Evolutionary conservation across 1,284 basidiomycete genomes (phyloP).

Genomic region (Apiotrichum akiyoshidainum): DNA sequence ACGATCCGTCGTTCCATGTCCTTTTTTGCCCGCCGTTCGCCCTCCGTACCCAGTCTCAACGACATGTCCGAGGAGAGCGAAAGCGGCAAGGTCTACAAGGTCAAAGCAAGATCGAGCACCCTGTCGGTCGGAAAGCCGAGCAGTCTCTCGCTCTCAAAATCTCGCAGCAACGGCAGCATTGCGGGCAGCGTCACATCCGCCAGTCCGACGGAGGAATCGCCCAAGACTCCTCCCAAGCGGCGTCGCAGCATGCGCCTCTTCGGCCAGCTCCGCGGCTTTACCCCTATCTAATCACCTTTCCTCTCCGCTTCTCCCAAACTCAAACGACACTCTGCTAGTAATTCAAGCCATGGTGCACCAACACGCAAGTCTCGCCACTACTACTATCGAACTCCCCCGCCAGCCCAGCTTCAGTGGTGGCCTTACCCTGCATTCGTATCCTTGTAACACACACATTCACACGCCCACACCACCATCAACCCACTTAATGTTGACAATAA

Average conservation of each 20-base stretch:
- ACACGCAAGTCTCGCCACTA: neutral
- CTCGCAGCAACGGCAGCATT: neutral
- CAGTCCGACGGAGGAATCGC: neutral
- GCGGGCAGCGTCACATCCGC: neutral
- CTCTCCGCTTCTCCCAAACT: neutral
- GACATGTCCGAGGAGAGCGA: slow-evolving; percentile 4
- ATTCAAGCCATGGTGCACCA: neutral
- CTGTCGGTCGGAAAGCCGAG: neutral
- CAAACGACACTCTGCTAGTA: too few species aligned
- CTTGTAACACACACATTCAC: slow-evolving; percentile 3
- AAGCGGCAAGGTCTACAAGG: neutral
- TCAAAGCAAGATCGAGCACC: neutral
- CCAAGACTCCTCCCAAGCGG: slow-evolving; percentile 2
- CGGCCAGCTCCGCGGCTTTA: slow-evolving; percentile 18
- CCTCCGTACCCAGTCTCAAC: neutral
- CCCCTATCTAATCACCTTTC: slow-evolving; percentile 6
- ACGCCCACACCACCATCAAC: neutral
- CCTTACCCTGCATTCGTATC: slow-evolving; percentile 5
- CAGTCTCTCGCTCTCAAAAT: neutral
- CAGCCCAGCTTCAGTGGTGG: neutral
- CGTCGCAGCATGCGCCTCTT: slow-evolving; percentile 18
- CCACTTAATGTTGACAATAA: slow-evolving; percentile 4
- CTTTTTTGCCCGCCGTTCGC: slow-evolving; percentile 9
- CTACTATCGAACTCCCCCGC: neutral
- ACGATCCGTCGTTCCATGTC: slow-evolving; percentile 11